A percentile compares a stretch with the other conserved stretches of the same genome.
phyloP scores from a whole-genome alignment of 208 protist species.

The Acanthamoeba triangularis region DNA sequence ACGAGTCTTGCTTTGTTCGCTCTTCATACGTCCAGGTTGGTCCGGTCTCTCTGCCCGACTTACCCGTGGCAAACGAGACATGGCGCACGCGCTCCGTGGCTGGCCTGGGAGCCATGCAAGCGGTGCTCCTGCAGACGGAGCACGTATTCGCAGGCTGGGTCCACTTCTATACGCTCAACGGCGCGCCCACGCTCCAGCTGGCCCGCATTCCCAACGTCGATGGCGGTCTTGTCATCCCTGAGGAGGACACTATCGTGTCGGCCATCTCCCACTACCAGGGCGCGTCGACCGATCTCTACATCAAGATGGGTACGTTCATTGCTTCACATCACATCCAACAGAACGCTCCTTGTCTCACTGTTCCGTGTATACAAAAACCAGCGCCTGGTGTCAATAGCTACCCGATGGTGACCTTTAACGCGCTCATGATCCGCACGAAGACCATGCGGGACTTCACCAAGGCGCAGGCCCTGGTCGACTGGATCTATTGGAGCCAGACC shows the following conservation, averaged over 20 bases:
- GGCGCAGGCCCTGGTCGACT: not conserved
- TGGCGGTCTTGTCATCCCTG: not conserved
- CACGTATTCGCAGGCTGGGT: not conserved
- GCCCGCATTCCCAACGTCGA: not conserved
- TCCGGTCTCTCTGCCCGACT: not conserved
- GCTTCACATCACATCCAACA: not conserved
- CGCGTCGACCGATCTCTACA: not conserved
- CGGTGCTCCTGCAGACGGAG: not conserved
- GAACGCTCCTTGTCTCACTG: not conserved
- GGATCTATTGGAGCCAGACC: slow-evolving; percentile 53
- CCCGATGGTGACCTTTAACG: slow-evolving; percentile 3
- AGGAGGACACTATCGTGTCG: not conserved
- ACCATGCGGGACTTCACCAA: not conserved
- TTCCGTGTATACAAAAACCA: not conserved
- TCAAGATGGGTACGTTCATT: not conserved
- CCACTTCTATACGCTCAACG: slow-evolving; percentile 6
- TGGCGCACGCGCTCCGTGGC: not conserved
- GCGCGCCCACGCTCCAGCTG: not conserved
- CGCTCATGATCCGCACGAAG: not conserved
- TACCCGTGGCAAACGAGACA: not conserved
- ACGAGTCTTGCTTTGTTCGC: not conserved
- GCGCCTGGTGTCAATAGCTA: not conserved
- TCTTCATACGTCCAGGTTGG: not conserved
- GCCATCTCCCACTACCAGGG: not conserved
- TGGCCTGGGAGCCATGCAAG: not conserved